Evolutionary conservation across 345 rosid genomes (phyloP), one percentile per base, ranked within the genome.

Genomic region (Populus davidiana): DNA sequence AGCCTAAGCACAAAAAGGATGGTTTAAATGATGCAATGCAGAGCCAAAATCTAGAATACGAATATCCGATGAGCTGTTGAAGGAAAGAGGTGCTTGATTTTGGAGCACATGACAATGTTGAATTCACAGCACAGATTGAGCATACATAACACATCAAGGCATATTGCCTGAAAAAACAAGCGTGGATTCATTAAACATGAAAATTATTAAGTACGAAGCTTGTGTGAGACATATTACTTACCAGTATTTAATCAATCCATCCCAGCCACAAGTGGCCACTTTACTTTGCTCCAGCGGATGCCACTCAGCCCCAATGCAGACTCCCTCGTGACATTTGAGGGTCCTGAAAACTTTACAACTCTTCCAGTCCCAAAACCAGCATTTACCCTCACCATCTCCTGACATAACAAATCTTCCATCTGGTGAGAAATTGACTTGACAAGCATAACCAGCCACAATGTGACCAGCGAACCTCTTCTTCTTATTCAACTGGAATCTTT

Each of bases 321-420:
- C 98, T 49, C 96, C 94, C 65, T 93, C 90, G 23, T 95, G 99
- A 85, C 99, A 95, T 74, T 86, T 95, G 43, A 95, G 89, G 44
- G 96, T 95, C 82, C 93, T 91, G 74, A 95, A 93, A 6, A 95
- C 97, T 84, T 88, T 93, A 86, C 98, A 91, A 70, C 96, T 92
- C 92, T 95, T 95, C 99, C 99, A 96, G 79, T 93, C 98, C 98
- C 98, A 96, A 84, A 96, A 96, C 99, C 99, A 96, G 87, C 98
- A 93, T 84, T 85, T 92, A 72, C 98, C 99, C 78, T 96, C 99
- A 59, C 98, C 99, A 87, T 96, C 99, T 83, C 99, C 99, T 2
- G 99, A 96, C 97, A 96, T 90, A 9, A 96, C 98, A 90, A 96
- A 96, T 77, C 99, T 86, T 11, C 99, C 98, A 86, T 96, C 99